A percentile compares a stretch with the other conserved stretches of the same genome.
Evolutionary conservation across 2,329 filamentous ascomycete species (phyloP).

Genomic region (Clonostachys rosea): DNA sequence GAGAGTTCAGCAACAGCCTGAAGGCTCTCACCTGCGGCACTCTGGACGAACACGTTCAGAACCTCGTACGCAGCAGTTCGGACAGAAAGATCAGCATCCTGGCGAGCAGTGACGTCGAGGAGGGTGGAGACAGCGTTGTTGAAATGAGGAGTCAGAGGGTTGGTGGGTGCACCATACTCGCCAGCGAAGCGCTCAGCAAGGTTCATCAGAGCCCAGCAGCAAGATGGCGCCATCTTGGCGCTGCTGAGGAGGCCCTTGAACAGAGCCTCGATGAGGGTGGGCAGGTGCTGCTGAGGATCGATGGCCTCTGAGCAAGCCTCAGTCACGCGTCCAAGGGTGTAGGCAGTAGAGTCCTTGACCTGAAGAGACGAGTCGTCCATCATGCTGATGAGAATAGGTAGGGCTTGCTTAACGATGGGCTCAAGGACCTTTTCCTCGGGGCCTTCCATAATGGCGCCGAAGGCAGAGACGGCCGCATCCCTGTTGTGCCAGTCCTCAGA

Average conservation of each 20-base stretch:
- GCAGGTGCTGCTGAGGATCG: conserved; percentile 77
- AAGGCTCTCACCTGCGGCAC: conserved; percentile 82
- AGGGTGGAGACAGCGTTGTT: conserved; percentile 85
- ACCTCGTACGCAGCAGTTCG: conserved; percentile 97
- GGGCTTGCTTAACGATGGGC: conserved; percentile 91
- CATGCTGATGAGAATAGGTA: conserved; percentile 83
- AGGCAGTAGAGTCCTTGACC: conserved; percentile 93
- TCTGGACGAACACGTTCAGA: conserved; percentile 88
- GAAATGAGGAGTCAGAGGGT: conserved; percentile 88
- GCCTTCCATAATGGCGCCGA: conserved; percentile 98
- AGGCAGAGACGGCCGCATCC: conserved; percentile 94
- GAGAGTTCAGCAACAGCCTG: conserved; percentile 76
- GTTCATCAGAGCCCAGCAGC: conserved; percentile 99
- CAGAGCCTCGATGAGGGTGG: conserved; percentile 78
- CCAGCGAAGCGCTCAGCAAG: conserved; percentile 92
- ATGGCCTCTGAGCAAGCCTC: conserved; percentile 90
- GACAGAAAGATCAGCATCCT: conserved; percentile 80
- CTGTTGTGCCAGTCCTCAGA: conserved; percentile 91
- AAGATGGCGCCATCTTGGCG: conserved; percentile 95
- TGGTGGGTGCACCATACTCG: conserved; percentile 70
- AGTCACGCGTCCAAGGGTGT: conserved; percentile 91
- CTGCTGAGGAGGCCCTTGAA: conserved; percentile 88
- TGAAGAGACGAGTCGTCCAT: conserved; percentile 89
- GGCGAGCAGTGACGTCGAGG: conserved; percentile 77
- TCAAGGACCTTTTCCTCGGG: conserved; percentile 90